These are phyloP conservation scores for Anthoceros angustus DNA, from an alignment of 225 moss, liverwort and hornwort species.

Conservation along the genomic window DNA sequence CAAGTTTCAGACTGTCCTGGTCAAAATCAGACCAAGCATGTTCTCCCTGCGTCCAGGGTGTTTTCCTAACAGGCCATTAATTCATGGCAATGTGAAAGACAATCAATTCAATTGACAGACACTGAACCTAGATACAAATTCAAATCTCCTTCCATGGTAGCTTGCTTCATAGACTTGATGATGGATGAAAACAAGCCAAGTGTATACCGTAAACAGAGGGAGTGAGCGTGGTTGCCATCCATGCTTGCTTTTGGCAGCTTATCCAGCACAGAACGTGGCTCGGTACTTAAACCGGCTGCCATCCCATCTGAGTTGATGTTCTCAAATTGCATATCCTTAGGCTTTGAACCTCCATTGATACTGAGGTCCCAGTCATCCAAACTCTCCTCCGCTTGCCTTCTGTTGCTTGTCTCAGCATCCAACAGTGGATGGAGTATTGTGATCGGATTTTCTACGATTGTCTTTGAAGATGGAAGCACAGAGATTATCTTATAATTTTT, in stretches of 20 bases:
- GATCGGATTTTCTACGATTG: too few species aligned
- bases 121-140: neutral
- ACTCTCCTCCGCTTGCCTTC: constrained; percentile 19
- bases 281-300: constrained; percentile 32
- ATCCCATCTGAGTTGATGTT: constrained; percentile 32
- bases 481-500: too few species aligned
- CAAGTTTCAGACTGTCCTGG: constrained; percentile 70
- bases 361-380: constrained; percentile 8
- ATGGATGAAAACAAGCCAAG: neutral
- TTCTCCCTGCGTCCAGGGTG: constrained; percentile 30
- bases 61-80: constrained; percentile 22
- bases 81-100: constrained; percentile 8
- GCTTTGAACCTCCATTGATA: constrained; percentile 24
- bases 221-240: constrained; percentile 32
- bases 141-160: neutral
- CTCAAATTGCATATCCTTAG: constrained; percentile 32
- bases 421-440: constrained; percentile 15
- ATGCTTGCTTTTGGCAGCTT: constrained; percentile 54
- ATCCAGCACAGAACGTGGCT: constrained; percentile 50
- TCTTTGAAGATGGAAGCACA: too few species aligned
- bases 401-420: constrained; percentile 15
- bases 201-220: constrained; percentile 41
- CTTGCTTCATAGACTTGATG: neutral
- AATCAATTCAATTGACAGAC: constrained; percentile 4
- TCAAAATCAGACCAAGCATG: constrained; percentile 49